Percentiles rank a stretch among this genome's conserved stretches.
Evolutionary conservation across 176 grass and related monocot genomes (phyloP).

Genomic region (Eremochloa ophiuroides): DNA sequence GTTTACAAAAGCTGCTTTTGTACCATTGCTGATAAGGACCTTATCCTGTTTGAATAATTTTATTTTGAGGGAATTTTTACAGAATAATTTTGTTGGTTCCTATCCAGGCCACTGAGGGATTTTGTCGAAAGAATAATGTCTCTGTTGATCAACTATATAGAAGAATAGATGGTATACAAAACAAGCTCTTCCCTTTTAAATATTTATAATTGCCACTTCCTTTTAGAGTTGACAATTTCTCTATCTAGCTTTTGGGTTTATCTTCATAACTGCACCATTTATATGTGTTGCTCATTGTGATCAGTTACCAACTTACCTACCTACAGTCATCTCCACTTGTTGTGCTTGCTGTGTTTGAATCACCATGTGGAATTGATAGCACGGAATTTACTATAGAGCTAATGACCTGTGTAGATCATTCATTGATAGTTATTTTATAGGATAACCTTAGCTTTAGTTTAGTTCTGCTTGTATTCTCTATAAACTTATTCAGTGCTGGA

Average conservation of each 20-base stretch:
- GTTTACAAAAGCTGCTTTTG: background rate
- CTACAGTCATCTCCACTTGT: background rate
- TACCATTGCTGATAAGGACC: constrained; percentile 26
- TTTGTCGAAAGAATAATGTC: constrained; percentile 82
- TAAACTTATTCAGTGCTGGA: background rate
- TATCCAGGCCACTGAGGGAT: constrained; percentile 81
- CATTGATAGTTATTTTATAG: background rate
- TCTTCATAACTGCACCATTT: background rate
- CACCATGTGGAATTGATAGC: background rate
- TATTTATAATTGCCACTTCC: background rate
- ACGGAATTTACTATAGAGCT: background rate
- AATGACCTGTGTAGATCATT: background rate
- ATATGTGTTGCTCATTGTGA: background rate
- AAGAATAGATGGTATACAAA: constrained; percentile 63
- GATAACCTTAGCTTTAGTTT: constrained; percentile 1
- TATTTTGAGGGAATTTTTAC: constrained; percentile 31
- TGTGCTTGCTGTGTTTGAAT: constrained; percentile 7
- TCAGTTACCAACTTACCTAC: background rate
- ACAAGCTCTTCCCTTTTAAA: background rate
- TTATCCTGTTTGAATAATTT: constrained; percentile 13
- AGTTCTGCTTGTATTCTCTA: constrained; percentile 7
- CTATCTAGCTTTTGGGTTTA: background rate
- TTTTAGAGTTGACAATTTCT: background rate
- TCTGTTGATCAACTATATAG: constrained; percentile 52
- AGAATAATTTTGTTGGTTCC: constrained; percentile 39